A percentile compares a stretch with the other conserved stretches of the same genome.
phyloP scores from a whole-genome alignment of 768 basidiomycete genomes.

The Kockovaella imperatae region DNA sequence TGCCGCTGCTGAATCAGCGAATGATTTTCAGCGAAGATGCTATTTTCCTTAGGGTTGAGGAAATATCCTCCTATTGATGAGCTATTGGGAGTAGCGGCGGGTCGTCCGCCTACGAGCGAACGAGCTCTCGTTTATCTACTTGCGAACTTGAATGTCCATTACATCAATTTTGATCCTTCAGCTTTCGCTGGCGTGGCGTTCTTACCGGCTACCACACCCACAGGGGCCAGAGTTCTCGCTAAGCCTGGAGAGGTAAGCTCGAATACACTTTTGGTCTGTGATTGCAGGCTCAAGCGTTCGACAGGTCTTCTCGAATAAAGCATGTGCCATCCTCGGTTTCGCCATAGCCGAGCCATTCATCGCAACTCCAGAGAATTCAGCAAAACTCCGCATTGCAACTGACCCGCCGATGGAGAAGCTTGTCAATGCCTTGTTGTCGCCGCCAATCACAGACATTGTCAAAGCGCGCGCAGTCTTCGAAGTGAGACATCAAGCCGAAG shows the following conservation, averaged over 20 bases:
- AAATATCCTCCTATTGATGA: conserved; percentile 61
- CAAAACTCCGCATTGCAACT: conserved; percentile 61
- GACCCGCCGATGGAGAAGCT: conserved; percentile 62
- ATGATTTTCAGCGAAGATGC: conserved; percentile 70
- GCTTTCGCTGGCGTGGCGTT: conserved; percentile 55
- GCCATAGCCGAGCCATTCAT: conserved; percentile 49
- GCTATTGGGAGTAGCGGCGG: conserved; percentile 63
- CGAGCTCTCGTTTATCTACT: conserved; percentile 73
- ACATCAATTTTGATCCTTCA: conserved; percentile 28
- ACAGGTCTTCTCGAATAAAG: conserved; percentile 62
- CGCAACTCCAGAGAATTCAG: conserved; percentile 48
- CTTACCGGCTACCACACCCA: conserved; percentile 62
- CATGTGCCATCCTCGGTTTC: conserved; percentile 73
- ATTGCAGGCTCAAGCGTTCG: conserved; percentile 2
- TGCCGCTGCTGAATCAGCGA: not conserved
- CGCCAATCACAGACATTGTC: conserved; percentile 53
- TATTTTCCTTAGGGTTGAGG: conserved; percentile 53
- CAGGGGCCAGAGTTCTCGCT: conserved; percentile 52
- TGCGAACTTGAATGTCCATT: conserved; percentile 60
- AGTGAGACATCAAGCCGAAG: too few species aligned
- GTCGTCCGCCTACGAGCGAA: conserved; percentile 38
- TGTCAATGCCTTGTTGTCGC: conserved; percentile 54
- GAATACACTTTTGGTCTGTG: not conserved
- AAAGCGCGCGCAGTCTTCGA: conserved; percentile 62
- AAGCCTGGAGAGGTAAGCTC: conserved; percentile 58